Evolutionary conservation across 2,329 filamentous ascomycete genomes (phyloP).

Genomic region (Tolypocladium inflatum): DNA sequence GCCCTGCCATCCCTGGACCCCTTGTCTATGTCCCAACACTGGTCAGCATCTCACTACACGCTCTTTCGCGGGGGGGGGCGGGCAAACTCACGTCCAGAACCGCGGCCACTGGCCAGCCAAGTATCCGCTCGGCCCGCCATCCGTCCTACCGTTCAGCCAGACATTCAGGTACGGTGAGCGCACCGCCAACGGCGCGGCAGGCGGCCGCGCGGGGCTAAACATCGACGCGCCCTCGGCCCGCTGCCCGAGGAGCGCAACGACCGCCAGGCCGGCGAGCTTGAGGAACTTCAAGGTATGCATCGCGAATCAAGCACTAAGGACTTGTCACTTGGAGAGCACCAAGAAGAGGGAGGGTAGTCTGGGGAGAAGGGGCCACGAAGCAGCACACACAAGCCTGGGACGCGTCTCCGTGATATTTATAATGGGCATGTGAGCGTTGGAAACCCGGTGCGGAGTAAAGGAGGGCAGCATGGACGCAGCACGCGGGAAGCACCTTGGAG

Average conservation of each 20-base stretch:
- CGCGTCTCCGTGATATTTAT: not conserved
- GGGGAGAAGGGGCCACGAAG: not conserved
- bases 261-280: slow-evolving; percentile 9
- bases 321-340: not conserved
- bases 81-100: slow-evolving; percentile 54
- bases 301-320: not conserved
- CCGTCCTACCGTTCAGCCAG: slow-evolving; percentile 54
- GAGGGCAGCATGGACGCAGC: not conserved
- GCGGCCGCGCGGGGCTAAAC: slow-evolving; percentile 55
- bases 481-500: not conserved
- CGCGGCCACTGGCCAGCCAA: slow-evolving; percentile 60
- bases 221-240: slow-evolving; percentile 30
- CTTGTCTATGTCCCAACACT: slow-evolving; percentile 26
- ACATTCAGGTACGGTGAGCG: slow-evolving; percentile 66
- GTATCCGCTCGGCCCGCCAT: slow-evolving; percentile 54
- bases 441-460: not conserved
- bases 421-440: not conserved
- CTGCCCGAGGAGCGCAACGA: slow-evolving; percentile 8
- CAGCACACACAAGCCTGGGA: not conserved
- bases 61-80: not conserved
- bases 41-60: not conserved
- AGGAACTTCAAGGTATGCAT: slow-evolving; percentile 10
- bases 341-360: not conserved
- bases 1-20: slow-evolving; percentile 55
- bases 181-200: slow-evolving; percentile 63